Evolutionary conservation across 306 rosid genomes (phyloP).

Genomic region (Senna siamea): DNA sequence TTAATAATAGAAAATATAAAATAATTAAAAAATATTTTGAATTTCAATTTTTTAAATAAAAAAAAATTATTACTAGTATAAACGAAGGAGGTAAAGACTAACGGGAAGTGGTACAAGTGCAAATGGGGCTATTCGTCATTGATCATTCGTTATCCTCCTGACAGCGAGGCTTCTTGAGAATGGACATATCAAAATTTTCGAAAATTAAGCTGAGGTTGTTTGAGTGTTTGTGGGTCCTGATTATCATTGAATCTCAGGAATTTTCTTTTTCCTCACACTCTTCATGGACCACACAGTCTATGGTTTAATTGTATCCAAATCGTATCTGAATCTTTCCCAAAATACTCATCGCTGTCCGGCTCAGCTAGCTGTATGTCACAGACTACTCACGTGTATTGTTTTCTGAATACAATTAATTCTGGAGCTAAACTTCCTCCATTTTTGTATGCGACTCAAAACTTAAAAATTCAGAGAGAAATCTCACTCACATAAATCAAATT

Average conservation of each 20-base stretch:
- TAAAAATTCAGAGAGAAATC: no score
- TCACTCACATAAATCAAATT: no score
- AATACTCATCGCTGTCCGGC: not conserved
- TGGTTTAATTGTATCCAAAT: not conserved
- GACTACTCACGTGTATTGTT: not conserved
- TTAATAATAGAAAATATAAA: no score
- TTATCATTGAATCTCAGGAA: constrained; percentile 13
- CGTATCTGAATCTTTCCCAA: not conserved
- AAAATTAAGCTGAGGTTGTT: constrained; percentile 2
- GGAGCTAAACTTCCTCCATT: not conserved
- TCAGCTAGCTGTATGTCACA: constrained; percentile 4
- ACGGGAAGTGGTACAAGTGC: not conserved
- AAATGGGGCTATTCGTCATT: not conserved
- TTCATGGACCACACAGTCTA: not conserved
- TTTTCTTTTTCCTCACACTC: not conserved
- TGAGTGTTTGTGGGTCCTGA: not conserved
- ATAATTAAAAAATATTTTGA: no score
- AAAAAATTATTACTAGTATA: no score
- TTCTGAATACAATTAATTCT: not conserved
- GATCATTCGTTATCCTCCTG: not conserved
- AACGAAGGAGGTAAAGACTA: no score
- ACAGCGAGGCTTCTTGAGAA: not conserved
- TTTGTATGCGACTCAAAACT: no score
- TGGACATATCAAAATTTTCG: not conserved
- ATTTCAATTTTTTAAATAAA: no score